These are phyloP conservation scores for Pythium dissimile DNA, from an alignment of 352 stramenopile genomes.

Conservation along the genomic window DNA sequence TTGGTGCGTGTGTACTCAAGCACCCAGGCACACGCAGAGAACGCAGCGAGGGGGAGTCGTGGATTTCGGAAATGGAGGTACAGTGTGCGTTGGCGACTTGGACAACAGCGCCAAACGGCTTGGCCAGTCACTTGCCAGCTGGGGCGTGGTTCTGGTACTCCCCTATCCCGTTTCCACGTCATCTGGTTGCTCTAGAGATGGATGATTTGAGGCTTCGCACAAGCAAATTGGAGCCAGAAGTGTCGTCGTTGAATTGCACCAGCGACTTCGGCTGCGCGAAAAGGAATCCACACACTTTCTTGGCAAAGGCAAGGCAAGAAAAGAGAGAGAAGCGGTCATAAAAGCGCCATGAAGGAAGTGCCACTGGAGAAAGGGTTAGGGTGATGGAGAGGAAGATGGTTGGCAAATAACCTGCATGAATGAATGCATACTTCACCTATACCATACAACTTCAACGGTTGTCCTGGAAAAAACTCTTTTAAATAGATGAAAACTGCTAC, in stretches of 20 bases:
- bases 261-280: too few relatives aligned
- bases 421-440: too few relatives aligned
- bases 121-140: not conserved
- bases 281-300: not conserved
- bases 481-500: too few relatives aligned
- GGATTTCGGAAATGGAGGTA: constrained; percentile 22
- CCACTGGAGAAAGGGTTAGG: not conserved
- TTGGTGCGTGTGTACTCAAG: constrained; percentile 6
- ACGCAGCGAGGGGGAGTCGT: constrained; percentile 8
- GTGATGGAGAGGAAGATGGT: not conserved
- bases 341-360: not conserved
- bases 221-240: not conserved
- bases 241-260: not conserved
- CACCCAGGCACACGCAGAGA: not conserved
- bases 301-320: not conserved
- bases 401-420: too few relatives aligned
- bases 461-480: too few relatives aligned
- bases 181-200: not conserved
- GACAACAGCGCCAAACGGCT: too few relatives aligned
- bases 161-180: not conserved
- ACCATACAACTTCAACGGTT: too few relatives aligned
- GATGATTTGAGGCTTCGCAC: not conserved
- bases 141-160: too few relatives aligned
- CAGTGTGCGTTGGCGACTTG: too few relatives aligned
- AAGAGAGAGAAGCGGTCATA: not conserved